phyloP scores from a whole-genome alignment of 345 rosid species.

The Citrus trifoliata region DNA sequence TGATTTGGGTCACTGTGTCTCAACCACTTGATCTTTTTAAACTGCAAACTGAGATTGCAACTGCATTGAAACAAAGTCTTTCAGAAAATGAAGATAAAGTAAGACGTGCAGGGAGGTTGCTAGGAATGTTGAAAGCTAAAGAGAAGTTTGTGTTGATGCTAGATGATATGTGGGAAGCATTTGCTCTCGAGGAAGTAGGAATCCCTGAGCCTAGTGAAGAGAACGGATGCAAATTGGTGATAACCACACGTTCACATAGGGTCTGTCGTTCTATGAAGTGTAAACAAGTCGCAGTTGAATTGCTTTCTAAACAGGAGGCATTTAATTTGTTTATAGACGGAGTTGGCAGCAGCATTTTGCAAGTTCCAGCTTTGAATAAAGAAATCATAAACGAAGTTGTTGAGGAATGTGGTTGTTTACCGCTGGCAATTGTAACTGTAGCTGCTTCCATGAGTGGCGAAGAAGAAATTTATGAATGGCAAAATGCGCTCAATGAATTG shows the following conservation, averaged over 20 bases:
- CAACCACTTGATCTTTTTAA: neutral
- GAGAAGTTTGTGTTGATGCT: neutral
- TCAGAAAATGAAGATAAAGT: neutral
- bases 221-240: conserved; percentile 4
- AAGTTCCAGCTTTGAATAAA: neutral
- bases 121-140: neutral
- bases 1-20: neutral
- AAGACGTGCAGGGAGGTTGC: neutral
- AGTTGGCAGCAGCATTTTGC: neutral
- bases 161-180: neutral
- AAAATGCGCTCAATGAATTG: conserved; percentile 5
- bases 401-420: neutral
- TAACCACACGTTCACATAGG: neutral
- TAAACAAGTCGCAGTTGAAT: neutral
- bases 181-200: conserved; percentile 5
- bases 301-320: neutral
- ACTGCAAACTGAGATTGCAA: conserved; percentile 8
- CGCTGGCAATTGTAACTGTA: conserved; percentile 11
- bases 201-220: neutral
- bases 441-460: conserved; percentile 9
- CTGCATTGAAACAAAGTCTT: too few species aligned
- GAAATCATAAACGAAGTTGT: neutral
- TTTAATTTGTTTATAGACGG: too few species aligned
- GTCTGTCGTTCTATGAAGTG: conserved; percentile 3
- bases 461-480: conserved; percentile 9